Evolutionary conservation across 2,329 filamentous ascomycete species (phyloP).

Genomic region (Elsinoe batatas): DNA sequence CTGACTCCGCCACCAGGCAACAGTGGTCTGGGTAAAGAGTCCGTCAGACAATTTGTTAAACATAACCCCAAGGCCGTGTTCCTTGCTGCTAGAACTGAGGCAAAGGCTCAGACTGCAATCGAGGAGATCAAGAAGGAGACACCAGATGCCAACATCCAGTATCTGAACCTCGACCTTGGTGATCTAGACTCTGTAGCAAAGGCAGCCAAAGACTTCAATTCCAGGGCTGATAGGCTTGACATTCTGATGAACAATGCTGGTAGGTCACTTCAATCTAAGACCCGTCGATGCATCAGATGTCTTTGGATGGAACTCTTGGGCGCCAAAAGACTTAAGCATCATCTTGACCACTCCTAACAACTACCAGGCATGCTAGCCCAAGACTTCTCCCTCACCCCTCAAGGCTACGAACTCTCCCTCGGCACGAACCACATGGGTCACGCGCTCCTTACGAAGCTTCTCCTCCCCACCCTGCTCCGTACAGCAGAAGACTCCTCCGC

Average conservation of each 20-base stretch:
- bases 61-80: slow-evolving; percentile 38
- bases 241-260: slow-evolving; percentile 41
- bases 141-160: slow-evolving; percentile 28
- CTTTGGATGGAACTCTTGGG: too few relatives aligned
- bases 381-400: slow-evolving; percentile 30
- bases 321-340: too few relatives aligned
- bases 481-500: slow-evolving; percentile 30
- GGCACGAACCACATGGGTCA: slow-evolving; percentile 46
- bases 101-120: slow-evolving; percentile 34
- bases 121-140: slow-evolving; percentile 28
- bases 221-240: slow-evolving; percentile 33
- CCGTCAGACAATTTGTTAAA: slow-evolving; percentile 34
- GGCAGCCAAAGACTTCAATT: slow-evolving; percentile 31
- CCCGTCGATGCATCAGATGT: slow-evolving; percentile 33
- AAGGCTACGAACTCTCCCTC: slow-evolving; percentile 43
- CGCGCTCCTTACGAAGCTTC: slow-evolving; percentile 36
- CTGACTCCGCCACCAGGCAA: slow-evolving; percentile 28
- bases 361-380: slow-evolving; percentile 35
- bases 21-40: slow-evolving; percentile 38
- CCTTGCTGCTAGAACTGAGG: slow-evolving; percentile 36
- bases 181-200: slow-evolving; percentile 32
- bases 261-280: slow-evolving; percentile 28
- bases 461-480: slow-evolving; percentile 34
- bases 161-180: slow-evolving; percentile 34
- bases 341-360: slow-evolving; percentile 31